Base-by-base conservation (phyloP, 441 rosid genomes). In the Syzygium syzygioides region DNA sequence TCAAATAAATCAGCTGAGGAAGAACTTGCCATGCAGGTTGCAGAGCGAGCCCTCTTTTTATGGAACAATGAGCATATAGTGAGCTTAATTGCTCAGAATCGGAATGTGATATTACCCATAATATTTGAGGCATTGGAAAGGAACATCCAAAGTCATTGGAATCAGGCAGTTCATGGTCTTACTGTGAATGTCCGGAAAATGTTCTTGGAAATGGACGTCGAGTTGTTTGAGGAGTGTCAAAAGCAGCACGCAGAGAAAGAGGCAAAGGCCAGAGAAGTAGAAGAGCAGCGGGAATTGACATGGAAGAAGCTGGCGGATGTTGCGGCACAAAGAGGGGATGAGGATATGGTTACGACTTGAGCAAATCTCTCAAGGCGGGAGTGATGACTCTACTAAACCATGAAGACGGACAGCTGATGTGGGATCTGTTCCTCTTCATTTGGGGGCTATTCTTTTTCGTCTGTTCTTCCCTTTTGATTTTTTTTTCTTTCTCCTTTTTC, bases 41-140 rank as follows among this genome's bases (percentile, higher is more conserved):
- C 99, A 45, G 99, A 97, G 90, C 93, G 99, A 91, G 93, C 99
- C 80, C 95, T 97, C 80, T 97, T 97, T 92, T 93, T 97, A 90
- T 97, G 99, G 99, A 97, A 97, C 89, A 97, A 94, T 57, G 99
- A 97, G 91, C 98, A 96, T 89, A 90, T 97, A 1, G 99, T 96
- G 88, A 91, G 91, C 91, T 89, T 97, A 90, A 95, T 96, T 1
- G 98, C 98, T 37, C 98, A 97, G 92, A 95, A 96, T 86, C 91
- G 97, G 52, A 87, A 91, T 52, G 97, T 93, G 68, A 90, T 96
- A 86, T 87, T 97, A 66, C 99, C 98, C 7, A 93, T 96, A 55
- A 95, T 97, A 37, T 97, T 94, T 41, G 94, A 93, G 86, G 95
- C 99, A 30, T 87, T 97, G 92, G 99, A 96, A 94, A 97, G 89